These are phyloP conservation scores for Garcia nutans DNA, from an alignment of 345 rosid species.

Conservation along the genomic window DNA sequence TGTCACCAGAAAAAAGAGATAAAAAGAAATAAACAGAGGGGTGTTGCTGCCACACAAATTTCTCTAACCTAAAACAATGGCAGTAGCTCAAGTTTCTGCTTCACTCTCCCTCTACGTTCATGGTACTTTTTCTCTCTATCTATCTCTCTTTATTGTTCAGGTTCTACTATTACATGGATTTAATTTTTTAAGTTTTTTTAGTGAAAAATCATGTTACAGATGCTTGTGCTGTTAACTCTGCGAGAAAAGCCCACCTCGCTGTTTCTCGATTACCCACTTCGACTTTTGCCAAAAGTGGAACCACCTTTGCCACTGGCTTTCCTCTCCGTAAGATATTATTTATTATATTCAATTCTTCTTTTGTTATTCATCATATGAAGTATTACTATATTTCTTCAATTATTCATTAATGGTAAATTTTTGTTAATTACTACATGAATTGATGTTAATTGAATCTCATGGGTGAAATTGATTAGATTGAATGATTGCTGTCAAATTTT, in stretches of 20 bases:
- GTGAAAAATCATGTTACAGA: conserved; percentile 31
- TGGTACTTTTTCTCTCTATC: conserved; percentile 12
- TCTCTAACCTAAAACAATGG: too few species aligned
- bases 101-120: too few species aligned
- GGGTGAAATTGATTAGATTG: too few species aligned
- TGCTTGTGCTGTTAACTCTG: conserved; percentile 30
- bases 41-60: too few species aligned
- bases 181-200: neutral
- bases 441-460: neutral
- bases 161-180: neutral
- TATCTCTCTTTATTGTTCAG: neutral
- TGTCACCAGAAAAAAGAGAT: too few species aligned
- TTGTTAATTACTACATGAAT: neutral
- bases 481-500: neutral
- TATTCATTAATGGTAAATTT: neutral
- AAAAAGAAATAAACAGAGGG: too few species aligned
- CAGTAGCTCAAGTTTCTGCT: too few species aligned
- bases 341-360: neutral
- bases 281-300: conserved; percentile 27
- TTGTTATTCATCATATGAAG: neutral
- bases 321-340: conserved; percentile 52
- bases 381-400: neutral
- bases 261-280: conserved; percentile 36
- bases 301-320: conserved; percentile 60
- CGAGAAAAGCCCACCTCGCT: conserved; percentile 20